Base-by-base conservation (phyloP, 495 filamentous ascomycete genomes). In the Lasiosphaeria hispida region DNA sequence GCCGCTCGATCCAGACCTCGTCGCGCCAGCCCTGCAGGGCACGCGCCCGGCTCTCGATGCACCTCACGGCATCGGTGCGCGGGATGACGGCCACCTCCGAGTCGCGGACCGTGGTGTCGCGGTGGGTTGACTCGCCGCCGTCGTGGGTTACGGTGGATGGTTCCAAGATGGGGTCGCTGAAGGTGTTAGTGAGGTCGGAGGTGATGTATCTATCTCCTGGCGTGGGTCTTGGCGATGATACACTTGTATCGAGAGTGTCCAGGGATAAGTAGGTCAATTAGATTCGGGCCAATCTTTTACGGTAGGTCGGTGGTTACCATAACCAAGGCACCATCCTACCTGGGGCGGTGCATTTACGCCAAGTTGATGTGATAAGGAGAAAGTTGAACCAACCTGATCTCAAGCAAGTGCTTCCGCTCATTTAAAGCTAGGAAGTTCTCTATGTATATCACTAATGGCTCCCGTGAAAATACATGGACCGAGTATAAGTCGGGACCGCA, bases 71-170 rank as follows among this genome's bases (percentile, higher is more conserved):
- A 10, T 67, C 64, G 7, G 72, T 74, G 7, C 76, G 73, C 10
- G 75, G 74, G 36, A 79, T 51, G 33, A 79, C 14, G n/a, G 76
- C 76, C 9, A 79, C 76, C 36, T 78, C 73, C 1, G 76, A 79
- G 66, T 79, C 75, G 19, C 76, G 72, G 41, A 78, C 57, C 23
- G 67, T 60, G 15, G 62, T 51, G 40, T 73, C 65, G n/a, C 63
- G 71, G 4, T 67, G 61, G 33, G 65, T 61, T 6, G 68, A 63
- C 5, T 61, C 54, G 43, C 69, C 69, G 38, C 69, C 74, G 54
- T 77, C 66, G 59, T 73, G 60, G 4, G 76, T 79, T 36, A 76
- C 60, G 8, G 75, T 78, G 0, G 75, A 72, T 0, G 75, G 73
- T 48, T 72, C 66, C 36, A 73, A 79, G 23, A 77, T 49, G 5